phyloP scores from a whole-genome alignment of 177 flowering plant genomes.

The Vitis hybrid region DNA sequence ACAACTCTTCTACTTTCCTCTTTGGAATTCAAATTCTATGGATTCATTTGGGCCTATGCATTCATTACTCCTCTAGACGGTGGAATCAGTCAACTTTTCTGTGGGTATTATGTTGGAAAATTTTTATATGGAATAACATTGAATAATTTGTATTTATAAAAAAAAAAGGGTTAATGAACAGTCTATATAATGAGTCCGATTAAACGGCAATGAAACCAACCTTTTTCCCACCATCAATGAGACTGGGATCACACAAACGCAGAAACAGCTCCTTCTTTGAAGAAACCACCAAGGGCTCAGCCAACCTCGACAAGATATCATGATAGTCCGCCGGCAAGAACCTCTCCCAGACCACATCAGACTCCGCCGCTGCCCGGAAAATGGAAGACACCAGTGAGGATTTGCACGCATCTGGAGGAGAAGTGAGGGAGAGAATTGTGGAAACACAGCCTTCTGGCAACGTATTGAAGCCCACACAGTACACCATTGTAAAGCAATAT shows the following conservation, averaged over 20 bases:
- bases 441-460: conserved; percentile 55
- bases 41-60: background rate
- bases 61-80: background rate
- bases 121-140: too few relatives aligned
- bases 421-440: conserved; percentile 35
- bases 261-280: conserved; percentile 53
- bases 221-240: conserved; percentile 51
- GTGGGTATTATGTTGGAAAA: too few relatives aligned
- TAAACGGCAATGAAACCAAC: conserved; percentile 14
- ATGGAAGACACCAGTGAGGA: conserved; percentile 27
- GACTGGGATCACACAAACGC: conserved; percentile 36
- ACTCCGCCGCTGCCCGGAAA: conserved; percentile 33
- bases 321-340: conserved; percentile 52
- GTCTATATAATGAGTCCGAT: too few relatives aligned
- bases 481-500: too few relatives aligned
- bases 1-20: too few relatives aligned
- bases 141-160: too few relatives aligned
- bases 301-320: conserved; percentile 24
- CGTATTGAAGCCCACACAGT: conserved; percentile 1
- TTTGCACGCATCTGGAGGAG: conserved; percentile 47
- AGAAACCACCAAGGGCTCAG: conserved; percentile 19
- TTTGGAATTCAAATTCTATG: too few relatives aligned
- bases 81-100: too few relatives aligned
- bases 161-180: too few relatives aligned
- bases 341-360: conserved; percentile 50